Base-by-base conservation (phyloP, 805 yeast genomes). In the Hanseniaspora meyeri region DNA sequence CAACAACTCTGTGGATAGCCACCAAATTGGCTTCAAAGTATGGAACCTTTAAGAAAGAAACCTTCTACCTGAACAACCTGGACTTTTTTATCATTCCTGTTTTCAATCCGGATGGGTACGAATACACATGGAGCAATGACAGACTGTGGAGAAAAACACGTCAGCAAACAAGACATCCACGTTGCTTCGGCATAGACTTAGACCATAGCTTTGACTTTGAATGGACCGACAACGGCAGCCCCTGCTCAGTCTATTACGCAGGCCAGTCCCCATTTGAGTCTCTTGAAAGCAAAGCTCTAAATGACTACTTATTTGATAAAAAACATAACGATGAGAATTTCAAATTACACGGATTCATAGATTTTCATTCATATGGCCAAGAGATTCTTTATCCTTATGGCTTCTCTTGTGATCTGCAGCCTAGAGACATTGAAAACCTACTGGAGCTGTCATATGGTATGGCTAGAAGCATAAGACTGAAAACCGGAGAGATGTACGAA, bases 81-180 rank as follows among this genome's bases (percentile, higher is more conserved):
- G 91, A 87, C 63, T 85, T 85, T 62, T 66, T 86, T 37, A 81
- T 89, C 60, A 75, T 88, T 34, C 97, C 97, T 0, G 86, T 87
- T 12, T 77, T 82, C 68, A 89, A 89, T 64, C 96, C 96, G 0
- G 97, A 89, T 69, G 97, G 97, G 0, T 89, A 89, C 66, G 86
- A 74, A 14, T 84, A 85, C 66, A 75, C 95, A 1, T 89, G 96
- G 96, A 74, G 73, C 1, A 64, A 70, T 31, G 95, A 89, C 66
- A 72, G 97, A 57, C 71, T 89, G 58, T 89, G 97, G 97, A 73
- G 93, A 48, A 89, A 89, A 64, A 89, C 87, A 68, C 75, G 95
- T 59, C 96, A 89, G 68, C 79, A 80, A 54, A 83, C 93, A 0
- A 77, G 74, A 51, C 66, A 77, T 50, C 80, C 85, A 9, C 68